phyloP scores from a whole-genome alignment of 495 filamentous ascomycete species.

The Neurospora africana region DNA sequence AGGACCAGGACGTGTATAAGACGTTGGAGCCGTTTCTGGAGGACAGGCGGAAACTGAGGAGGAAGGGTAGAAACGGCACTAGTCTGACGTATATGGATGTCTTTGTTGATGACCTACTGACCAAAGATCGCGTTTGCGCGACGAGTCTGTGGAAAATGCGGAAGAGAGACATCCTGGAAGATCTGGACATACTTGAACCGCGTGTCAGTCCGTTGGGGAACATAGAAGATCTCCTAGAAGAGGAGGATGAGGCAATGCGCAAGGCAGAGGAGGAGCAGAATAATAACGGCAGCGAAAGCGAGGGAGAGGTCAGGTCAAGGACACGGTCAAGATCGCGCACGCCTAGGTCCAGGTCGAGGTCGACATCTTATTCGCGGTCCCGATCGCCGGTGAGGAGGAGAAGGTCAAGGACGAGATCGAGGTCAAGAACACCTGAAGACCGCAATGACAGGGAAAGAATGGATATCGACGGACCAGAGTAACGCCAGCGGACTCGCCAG shows the following conservation, averaged over 20 bases:
- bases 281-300: slow-evolving; percentile 11
- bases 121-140: slow-evolving; percentile 79
- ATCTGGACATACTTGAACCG: slow-evolving; percentile 77
- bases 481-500: background rate
- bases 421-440: slow-evolving; percentile 8
- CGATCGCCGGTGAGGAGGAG: background rate
- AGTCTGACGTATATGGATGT: slow-evolving; percentile 76
- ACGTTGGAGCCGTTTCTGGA: slow-evolving; percentile 73
- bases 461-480: slow-evolving; percentile 24
- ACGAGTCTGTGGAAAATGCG: slow-evolving; percentile 92
- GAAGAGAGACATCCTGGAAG: slow-evolving; percentile 71
- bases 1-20: slow-evolving; percentile 67
- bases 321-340: slow-evolving; percentile 6
- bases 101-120: slow-evolving; percentile 86
- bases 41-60: slow-evolving; percentile 73
- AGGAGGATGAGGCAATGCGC: slow-evolving; percentile 38
- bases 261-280: slow-evolving; percentile 17
- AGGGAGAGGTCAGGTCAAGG: slow-evolving; percentile 9
- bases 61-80: slow-evolving; percentile 60
- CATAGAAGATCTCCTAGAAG: slow-evolving; percentile 69
- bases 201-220: slow-evolving; percentile 78
- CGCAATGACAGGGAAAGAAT: slow-evolving; percentile 19
- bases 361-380: slow-evolving; percentile 8
- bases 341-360: slow-evolving; percentile 2
- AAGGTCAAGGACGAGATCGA: slow-evolving; percentile 15